A percentile compares a stretch with the other conserved stretches of the same genome.
phyloP scores from a whole-genome alignment of 2,329 filamentous ascomycete species.

The Gnomoniopsis smithogilvyi region DNA sequence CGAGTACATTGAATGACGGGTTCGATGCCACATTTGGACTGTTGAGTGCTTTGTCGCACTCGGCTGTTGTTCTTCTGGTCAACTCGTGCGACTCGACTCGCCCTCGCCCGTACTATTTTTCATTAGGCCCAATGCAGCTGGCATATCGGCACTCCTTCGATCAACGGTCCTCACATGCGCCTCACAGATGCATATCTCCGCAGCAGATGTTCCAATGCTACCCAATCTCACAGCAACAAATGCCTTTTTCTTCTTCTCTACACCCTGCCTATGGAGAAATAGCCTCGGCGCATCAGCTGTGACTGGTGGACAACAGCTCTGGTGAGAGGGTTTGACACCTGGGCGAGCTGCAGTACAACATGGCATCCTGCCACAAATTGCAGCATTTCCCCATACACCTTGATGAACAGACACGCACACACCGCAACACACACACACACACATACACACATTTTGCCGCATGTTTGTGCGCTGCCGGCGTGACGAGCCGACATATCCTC shows the following conservation, averaged over 20 bases:
- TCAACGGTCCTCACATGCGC: not conserved
- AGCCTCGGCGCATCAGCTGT: not conserved
- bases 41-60: not conserved
- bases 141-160: not conserved
- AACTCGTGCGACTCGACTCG: not conserved
- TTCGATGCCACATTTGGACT: too few species aligned
- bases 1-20: not conserved
- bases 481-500: slow-evolving; percentile 8
- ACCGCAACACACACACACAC: slow-evolving; percentile 3
- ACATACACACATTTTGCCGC: not conserved
- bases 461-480: not conserved
- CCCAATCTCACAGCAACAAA: not conserved
- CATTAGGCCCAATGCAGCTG: not conserved
- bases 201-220: not conserved
- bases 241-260: too few species aligned
- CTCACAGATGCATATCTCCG: not conserved
- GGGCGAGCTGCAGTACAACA: slow-evolving; percentile 13
- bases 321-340: not conserved
- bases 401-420: not conserved
- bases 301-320: not conserved
- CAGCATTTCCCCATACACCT: slow-evolving; percentile 2
- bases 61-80: not conserved
- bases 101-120: too few species aligned
- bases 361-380: slow-evolving; percentile 8
- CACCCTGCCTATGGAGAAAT: not conserved